Base-by-base conservation (phyloP, 495 filamentous ascomycete species). In the Rostrohypoxylon terebratum region DNA sequence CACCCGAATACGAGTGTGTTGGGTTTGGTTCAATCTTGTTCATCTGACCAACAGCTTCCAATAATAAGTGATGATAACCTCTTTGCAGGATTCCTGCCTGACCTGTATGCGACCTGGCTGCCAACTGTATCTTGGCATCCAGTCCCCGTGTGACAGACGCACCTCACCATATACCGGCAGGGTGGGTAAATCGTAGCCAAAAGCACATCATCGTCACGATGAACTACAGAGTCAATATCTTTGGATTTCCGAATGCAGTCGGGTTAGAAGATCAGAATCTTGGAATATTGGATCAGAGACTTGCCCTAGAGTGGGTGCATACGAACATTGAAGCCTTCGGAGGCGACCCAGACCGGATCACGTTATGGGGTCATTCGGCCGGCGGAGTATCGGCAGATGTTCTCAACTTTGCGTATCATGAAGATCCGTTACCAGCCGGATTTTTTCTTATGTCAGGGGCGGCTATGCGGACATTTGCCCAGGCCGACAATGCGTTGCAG, bases 301-400 rank as follows among this genome's bases (percentile, higher is more conserved):
- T 88, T 31, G 78, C 80, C 0, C 81, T 94, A 9, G 81, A 92
- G 51, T 94, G 92, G 92, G 85, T 93, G 2, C 84, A 91, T 68
- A 79, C 86, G 48, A 85, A 93, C 68, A 92, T 93, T 54, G 80
- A 83, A 50, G 80, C 85, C 1, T 93, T 94, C 70, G 91, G 91
- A 3, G 92, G 92, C 7, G 87, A 93, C 72, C 81, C 83, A 0
- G 66, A 77, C 5, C 79, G 83, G 44, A 88, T 93, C 45, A 94
- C 79, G 10, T 62, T 86, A 31, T 86, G 84, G 84, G 85, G 84
- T 5, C 84, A 85, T 62, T 85, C 83, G 0, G 81, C 84, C 2
- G 83, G 84, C 4, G 81, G 79, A 21, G 76, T 82, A 0, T 78
- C 78, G 1, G 79, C 77, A 9, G 82, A 84, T 61, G 77, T 80